phyloP scores from a whole-genome alignment of 805 yeast genomes.

The Wickerhamomyces rabaulensis region DNA sequence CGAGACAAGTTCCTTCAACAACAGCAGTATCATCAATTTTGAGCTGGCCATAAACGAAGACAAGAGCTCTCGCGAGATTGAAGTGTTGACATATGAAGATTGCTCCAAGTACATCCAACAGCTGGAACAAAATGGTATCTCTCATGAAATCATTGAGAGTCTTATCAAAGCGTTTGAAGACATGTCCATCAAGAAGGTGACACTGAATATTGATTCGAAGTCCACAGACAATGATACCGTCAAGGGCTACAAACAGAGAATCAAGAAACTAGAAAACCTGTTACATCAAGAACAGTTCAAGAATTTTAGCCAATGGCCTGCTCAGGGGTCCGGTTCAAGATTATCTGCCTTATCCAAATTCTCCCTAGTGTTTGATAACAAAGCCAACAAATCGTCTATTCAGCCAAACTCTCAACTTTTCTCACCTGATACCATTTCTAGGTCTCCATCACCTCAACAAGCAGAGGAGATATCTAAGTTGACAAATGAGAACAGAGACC shows the following conservation, averaged over 20 bases:
- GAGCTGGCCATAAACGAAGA: slow-evolving; percentile 16
- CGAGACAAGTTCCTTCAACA: slow-evolving; percentile 18
- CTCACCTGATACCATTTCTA: neutral
- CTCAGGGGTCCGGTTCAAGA: slow-evolving; percentile 15
- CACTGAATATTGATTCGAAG: slow-evolving; percentile 7
- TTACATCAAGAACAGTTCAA: slow-evolving; percentile 69
- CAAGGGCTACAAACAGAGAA: slow-evolving; percentile 63
- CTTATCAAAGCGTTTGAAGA: slow-evolving; percentile 35
- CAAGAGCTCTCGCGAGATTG: neutral
- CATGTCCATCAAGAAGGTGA: slow-evolving; percentile 24
- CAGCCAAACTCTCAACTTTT: neutral
- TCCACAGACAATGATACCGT: slow-evolving; percentile 32
- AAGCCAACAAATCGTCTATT: neutral
- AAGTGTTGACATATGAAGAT: slow-evolving; percentile 19
- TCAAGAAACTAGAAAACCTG: slow-evolving; percentile 70
- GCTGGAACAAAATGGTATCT: slow-evolving; percentile 27
- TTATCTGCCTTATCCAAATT: slow-evolving; percentile 8
- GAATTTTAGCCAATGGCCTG: slow-evolving; percentile 42
- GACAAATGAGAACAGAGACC: slow-evolving; percentile 9
- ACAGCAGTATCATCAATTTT: slow-evolving; percentile 13
- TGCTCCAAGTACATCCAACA: slow-evolving; percentile 32
- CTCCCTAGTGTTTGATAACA: slow-evolving; percentile 3
- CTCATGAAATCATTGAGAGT: slow-evolving; percentile 28
- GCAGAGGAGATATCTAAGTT: slow-evolving; percentile 7
- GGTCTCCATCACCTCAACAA: slow-evolving; percentile 7